phyloP scores from a whole-genome alignment of 345 rosid genomes.

The Eucalyptus curtisii region DNA sequence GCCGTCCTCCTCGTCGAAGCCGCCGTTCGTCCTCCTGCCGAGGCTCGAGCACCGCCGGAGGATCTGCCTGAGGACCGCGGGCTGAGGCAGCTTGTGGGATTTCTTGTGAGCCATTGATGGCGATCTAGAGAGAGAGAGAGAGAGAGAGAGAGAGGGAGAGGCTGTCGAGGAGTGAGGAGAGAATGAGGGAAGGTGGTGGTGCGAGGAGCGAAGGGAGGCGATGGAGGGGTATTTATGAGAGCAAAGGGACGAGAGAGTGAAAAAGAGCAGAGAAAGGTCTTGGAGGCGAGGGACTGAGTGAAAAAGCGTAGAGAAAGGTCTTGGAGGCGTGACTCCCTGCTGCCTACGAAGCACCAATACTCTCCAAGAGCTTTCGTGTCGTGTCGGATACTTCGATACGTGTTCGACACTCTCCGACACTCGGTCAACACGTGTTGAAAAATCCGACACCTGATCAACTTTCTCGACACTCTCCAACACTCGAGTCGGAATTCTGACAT shows the following conservation, averaged over 20 bases:
- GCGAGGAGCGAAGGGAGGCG: not conserved
- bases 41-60: conserved; percentile 35
- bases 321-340: not conserved
- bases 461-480: too few relatives aligned
- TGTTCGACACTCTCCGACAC: too few relatives aligned
- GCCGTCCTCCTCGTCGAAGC: conserved; percentile 4
- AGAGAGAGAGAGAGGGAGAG: not conserved
- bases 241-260: not conserved
- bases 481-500: too few relatives aligned
- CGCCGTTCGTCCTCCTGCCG: conserved; percentile 11
- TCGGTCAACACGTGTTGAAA: too few relatives aligned
- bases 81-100: conserved; percentile 17
- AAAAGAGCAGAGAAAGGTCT: not conserved
- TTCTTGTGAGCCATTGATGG: conserved; percentile 19
- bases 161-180: not conserved
- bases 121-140: not conserved
- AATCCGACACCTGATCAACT: too few relatives aligned
- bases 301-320: not conserved
- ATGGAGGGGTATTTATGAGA: not conserved
- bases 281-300: not conserved
- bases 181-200: not conserved
- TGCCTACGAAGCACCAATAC: too few relatives aligned
- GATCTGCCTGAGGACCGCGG: conserved; percentile 30
- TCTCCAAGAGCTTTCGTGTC: too few relatives aligned
- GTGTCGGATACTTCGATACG: too few relatives aligned